Evolutionary conservation across 225 moss, liverwort and hornwort species (phyloP).

Genomic region (Rhytidiadelphus loreus): DNA sequence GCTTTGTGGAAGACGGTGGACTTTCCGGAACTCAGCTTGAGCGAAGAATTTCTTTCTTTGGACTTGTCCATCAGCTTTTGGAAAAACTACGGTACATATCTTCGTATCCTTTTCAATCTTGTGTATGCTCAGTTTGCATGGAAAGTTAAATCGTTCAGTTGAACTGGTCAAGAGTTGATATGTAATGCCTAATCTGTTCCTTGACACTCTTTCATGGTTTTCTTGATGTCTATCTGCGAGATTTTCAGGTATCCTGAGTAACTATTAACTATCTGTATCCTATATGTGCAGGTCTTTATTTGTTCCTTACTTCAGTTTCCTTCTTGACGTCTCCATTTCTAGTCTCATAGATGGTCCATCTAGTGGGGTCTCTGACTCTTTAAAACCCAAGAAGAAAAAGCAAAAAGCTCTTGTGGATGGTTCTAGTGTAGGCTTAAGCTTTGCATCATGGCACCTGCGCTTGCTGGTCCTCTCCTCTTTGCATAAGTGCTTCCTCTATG

Average conservation of each 20-base stretch:
- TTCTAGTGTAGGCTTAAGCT: conserved; percentile 11
- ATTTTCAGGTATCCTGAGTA: background rate
- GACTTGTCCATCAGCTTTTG: conserved; percentile 73
- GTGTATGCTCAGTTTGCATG: background rate
- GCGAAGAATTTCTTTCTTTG: conserved; percentile 71
- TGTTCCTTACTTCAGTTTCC: conserved; percentile 89
- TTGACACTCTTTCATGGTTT: background rate
- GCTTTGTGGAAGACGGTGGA: conserved; percentile 12
- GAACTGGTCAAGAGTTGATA: background rate
- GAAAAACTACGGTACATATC: conserved; percentile 57
- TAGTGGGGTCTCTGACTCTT: conserved; percentile 1
- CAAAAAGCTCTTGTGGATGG: conserved; percentile 18
- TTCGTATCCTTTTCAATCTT: background rate
- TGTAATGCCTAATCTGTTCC: background rate
- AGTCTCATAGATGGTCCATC: conserved; percentile 36
- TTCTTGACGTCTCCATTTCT: conserved; percentile 62
- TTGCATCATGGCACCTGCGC: conserved; percentile 79
- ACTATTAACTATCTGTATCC: background rate
- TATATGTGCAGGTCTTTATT: conserved; percentile 67
- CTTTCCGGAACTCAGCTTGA: conserved; percentile 22
- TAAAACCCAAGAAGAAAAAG: conserved; percentile 65
- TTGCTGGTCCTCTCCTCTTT: conserved; percentile 73
- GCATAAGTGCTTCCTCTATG: conserved; percentile 92
- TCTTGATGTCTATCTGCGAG: background rate
- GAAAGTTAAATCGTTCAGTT: background rate